These are phyloP conservation scores for Agastache rugosa DNA, from an alignment of 257 asterid species.

Conservation along the genomic window DNA sequence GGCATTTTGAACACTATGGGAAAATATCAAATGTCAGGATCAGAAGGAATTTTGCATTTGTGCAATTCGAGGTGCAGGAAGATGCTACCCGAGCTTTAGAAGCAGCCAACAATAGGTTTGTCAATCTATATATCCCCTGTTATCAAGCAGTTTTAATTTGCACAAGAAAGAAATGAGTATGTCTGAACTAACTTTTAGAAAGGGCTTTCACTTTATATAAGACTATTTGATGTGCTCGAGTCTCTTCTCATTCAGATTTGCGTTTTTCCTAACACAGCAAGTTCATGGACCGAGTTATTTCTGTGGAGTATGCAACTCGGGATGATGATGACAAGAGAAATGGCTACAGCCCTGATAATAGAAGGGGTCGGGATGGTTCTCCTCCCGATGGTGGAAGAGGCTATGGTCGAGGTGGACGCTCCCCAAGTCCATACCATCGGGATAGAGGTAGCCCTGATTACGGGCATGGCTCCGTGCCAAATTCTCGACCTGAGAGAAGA, in stretches of 20 bases:
- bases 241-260: conserved; percentile 14
- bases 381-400: conserved; percentile 68
- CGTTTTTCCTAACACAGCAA: conserved; percentile 53
- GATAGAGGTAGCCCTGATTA: conserved; percentile 94
- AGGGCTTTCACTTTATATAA: not conserved
- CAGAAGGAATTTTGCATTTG: conserved; percentile 86
- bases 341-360: conserved; percentile 74
- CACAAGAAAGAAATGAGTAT: not conserved
- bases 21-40: conserved; percentile 77
- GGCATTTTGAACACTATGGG: conserved; percentile 82
- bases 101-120: conserved; percentile 74
- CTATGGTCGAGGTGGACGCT: conserved; percentile 65
- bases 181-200: too few relatives aligned
- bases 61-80: conserved; percentile 77
- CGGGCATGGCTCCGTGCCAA: conserved; percentile 78
- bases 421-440: conserved; percentile 78
- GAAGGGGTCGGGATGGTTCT: conserved; percentile 75
- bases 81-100: conserved; percentile 90
- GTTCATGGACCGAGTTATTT: conserved; percentile 83
- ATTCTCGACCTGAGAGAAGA: conserved; percentile 63
- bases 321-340: conserved; percentile 82
- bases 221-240: conserved; percentile 2
- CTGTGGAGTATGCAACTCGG: conserved; percentile 83
- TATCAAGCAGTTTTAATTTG: not conserved
- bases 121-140: not conserved